phyloP scores from a whole-genome alignment of 2,329 filamentous ascomycete genomes.

The Penicillium sp. region DNA sequence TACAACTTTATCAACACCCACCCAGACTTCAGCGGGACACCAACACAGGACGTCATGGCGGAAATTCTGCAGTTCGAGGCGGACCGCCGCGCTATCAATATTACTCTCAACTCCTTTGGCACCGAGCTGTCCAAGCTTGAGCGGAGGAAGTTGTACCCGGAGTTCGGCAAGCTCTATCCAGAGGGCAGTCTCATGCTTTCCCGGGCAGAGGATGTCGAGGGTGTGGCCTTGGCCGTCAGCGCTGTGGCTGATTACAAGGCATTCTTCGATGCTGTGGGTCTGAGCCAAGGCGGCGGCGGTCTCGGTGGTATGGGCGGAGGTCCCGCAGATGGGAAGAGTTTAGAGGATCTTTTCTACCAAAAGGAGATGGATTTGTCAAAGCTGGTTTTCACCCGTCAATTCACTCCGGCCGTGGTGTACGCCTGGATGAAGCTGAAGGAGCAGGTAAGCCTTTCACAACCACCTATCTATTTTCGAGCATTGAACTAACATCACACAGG shows the following conservation, averaged over 20 bases:
- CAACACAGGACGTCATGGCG: slow-evolving; percentile 90
- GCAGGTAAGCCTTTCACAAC: slow-evolving; percentile 63
- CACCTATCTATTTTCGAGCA: neutral
- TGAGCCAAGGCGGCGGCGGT: slow-evolving; percentile 69
- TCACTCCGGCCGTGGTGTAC: slow-evolving; percentile 92
- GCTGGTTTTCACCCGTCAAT: slow-evolving; percentile 90
- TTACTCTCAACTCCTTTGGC: slow-evolving; percentile 97
- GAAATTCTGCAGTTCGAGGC: slow-evolving; percentile 97
- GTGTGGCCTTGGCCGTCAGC: slow-evolving; percentile 88
- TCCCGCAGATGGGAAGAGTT: slow-evolving; percentile 71
- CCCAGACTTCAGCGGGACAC: slow-evolving; percentile 79
- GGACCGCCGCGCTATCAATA: slow-evolving; percentile 95
- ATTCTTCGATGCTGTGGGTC: slow-evolving; percentile 89
- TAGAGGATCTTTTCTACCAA: slow-evolving; percentile 98
- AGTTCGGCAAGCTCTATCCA: slow-evolving; percentile 84
- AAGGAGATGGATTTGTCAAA: slow-evolving; percentile 99
- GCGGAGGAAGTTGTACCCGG: slow-evolving; percentile 93
- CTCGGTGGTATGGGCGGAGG: slow-evolving; percentile 77
- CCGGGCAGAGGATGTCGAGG: slow-evolving; percentile 90
- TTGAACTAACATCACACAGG: slow-evolving; percentile 54
- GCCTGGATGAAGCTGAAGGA: slow-evolving; percentile 97
- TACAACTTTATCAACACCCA: slow-evolving; percentile 90
- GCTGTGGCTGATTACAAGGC: slow-evolving; percentile 89
- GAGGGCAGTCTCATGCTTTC: slow-evolving; percentile 95
- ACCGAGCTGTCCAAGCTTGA: slow-evolving; percentile 93